Evolutionary conservation across 2,329 filamentous ascomycete species (phyloP), one percentile per base, ranked within the genome.

Genomic region (Fusarium falciforme): DNA sequence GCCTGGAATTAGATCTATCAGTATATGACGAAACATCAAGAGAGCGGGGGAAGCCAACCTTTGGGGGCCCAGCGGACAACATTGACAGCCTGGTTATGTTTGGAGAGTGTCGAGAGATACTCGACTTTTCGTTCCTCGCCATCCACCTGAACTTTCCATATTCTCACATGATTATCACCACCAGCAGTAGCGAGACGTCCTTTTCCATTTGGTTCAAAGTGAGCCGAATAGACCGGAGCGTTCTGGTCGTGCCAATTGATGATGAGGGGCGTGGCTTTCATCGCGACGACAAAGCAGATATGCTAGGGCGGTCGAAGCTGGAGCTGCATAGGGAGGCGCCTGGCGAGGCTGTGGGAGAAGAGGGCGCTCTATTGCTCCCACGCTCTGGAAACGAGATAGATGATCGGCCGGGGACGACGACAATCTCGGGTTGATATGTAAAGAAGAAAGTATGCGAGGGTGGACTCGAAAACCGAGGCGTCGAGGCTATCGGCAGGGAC

Each of bases 241-340:
- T 97, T 98, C 81, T 98, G 94, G 84, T 98, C 94, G 85, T 99
- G 97, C 96, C 96, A 99, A 87, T 97, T 94, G 85, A 99, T 96
- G 82, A 98, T 96, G 78, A 99, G 89, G 78, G 96, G 96, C 80
- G 94, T 93, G 81, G 95, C 95, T 90, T 97, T 98, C 96, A 99
- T 99, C 82, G 83, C 87, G 84, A 80, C 80, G 78, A 77, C 67
- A 65, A 67, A 67, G 62, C 29, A 68, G 57, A 59, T 66, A 64
- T 73, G 68, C 75, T 77, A 76, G 52, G 76, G 77, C 55, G 75
- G 78, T 66, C 62, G 75, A 67, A 64, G 70, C 67, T 74, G 67
- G 76, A 77, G 76, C 78, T 70, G 80, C 82, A 82, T 82, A 76
- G 70, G 75, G 73, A 75, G 67, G 58, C 59, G 68, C 69, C 70